Evolutionary conservation across 202 grass and related monocot species (phyloP), one percentile per base, ranked within the genome.

Genomic region (Elaeis oleifera): DNA sequence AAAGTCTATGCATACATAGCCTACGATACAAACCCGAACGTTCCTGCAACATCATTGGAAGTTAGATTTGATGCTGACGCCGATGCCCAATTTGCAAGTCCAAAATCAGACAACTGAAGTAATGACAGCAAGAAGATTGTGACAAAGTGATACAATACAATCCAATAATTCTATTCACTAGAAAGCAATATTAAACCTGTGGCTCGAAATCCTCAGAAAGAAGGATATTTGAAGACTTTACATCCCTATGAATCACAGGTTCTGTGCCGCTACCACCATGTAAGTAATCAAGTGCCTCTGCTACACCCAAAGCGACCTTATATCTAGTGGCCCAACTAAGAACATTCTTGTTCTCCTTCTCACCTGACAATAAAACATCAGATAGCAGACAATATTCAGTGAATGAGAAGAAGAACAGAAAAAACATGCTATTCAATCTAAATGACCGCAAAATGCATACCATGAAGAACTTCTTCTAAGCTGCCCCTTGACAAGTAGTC

Each of bases 81-180:
- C 25, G 49, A 65, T 53, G 63, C 63, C 63, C 44, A 65, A 51
- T 65, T 65, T 3, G 63, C 63, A 13, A 65, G 25, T 25, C 63
- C 63, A 51, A 65, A 65, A 13, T 65, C 63, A 51, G 63, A 51
- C 63, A 65, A 51, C 63, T 65, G 48, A 64, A 62, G 25, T 23
- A 13, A 52, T 52, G 23, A 13, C 48, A 51, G 51, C 5, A 52
- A 51, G 14, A 53, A 28, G 17, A 31, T 17, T 28, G 16, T 39
- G 29, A 49, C 13, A 18, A 36, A 6, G 17, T 44, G 11, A 48
- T 48, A 62, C 7, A 48, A 22, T 11, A 62, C 16, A 62, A 4
- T 9, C 0, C 3, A 8, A 3, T 13, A 6, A 6, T 21, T 48
- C 7, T 61, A 39, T 18, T 0, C 0, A 62, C 9, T 22, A 6